Conservation (phyloP, 2,329 filamentous ascomycete genomes). For the Cyphellophora attinorum region DNA sequence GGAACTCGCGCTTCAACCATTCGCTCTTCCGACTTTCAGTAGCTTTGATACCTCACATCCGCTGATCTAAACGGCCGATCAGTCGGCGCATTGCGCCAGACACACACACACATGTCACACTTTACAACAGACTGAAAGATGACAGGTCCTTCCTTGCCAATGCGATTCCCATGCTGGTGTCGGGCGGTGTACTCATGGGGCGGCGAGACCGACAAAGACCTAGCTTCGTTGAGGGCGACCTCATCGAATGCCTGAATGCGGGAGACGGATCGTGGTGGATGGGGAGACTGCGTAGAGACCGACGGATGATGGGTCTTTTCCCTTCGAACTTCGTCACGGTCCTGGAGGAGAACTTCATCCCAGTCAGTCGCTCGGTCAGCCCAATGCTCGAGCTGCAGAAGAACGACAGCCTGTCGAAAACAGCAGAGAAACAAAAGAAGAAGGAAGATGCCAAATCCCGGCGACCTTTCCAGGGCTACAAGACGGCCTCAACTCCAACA, state of each 20-base stretch:
- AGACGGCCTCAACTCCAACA: constrained; percentile 33
- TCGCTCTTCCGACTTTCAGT: too few species aligned
- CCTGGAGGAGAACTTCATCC: constrained; percentile 74
- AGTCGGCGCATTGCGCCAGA: too few species aligned
- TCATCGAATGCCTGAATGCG: constrained; percentile 96
- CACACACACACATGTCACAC: too few species aligned
- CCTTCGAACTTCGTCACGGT: constrained; percentile 96
- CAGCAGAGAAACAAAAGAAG: constrained; percentile 22
- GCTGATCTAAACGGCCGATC: too few species aligned
- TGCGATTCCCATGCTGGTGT: constrained; percentile 82
- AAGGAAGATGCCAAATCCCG: constrained; percentile 51
- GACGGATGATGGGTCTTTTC: constrained; percentile 82
- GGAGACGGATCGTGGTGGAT: constrained; percentile 99
- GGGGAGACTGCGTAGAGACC: constrained; percentile 79
- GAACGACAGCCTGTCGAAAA: constrained; percentile 27
- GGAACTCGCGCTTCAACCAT: too few species aligned
- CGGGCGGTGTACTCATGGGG: constrained; percentile 88
- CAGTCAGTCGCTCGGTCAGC: constrained; percentile 42
- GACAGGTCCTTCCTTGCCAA: constrained; percentile 48
- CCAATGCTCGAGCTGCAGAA: constrained; percentile 43
- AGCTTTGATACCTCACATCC: too few species aligned
- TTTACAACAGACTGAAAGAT: too few species aligned
- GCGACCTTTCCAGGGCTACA: constrained; percentile 58
- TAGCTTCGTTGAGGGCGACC: constrained; percentile 93
- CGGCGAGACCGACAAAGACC: constrained; percentile 87